phyloP scores from a whole-genome alignment of 2,329 filamentous ascomycete genomes.

The Colletotrichum kahawae region DNA sequence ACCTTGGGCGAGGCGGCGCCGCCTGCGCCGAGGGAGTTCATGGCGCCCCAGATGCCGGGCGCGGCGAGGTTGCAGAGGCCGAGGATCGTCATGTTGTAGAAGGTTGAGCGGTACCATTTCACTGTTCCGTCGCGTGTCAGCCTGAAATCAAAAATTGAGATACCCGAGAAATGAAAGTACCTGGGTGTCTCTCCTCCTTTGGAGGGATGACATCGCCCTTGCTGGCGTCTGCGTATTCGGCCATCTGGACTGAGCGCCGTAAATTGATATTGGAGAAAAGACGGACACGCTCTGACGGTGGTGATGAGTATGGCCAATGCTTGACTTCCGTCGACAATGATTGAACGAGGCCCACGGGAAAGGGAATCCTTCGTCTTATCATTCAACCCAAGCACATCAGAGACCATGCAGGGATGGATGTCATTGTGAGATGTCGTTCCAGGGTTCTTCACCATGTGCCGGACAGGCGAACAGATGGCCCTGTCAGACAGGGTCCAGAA shows the following conservation, averaged over 20 bases:
- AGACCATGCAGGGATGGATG: neutral
- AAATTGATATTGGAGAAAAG: neutral
- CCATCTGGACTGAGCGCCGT: neutral
- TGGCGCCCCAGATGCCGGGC: constrained; percentile 74
- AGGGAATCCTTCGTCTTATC: constrained; percentile 14
- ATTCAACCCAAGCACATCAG: neutral
- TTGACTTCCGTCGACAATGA: neutral
- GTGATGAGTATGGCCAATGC: neutral
- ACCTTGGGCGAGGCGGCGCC: constrained; percentile 68
- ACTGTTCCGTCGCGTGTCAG: constrained; percentile 37
- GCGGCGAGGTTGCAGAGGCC: constrained; percentile 74
- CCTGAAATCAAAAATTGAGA: no score
- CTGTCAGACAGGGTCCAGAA: constrained; percentile 6
- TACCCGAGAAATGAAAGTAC: constrained; percentile 13
- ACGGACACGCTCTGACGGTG: neutral
- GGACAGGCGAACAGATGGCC: neutral
- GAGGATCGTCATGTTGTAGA: constrained; percentile 75
- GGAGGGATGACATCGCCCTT: constrained; percentile 18
- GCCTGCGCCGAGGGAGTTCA: constrained; percentile 76
- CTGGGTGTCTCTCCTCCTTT: constrained; percentile 35
- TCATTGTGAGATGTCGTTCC: neutral
- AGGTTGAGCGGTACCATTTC: constrained; percentile 74
- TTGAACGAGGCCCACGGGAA: neutral
- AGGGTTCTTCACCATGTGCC: neutral
- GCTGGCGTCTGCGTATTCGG: neutral